Percentiles rank a stretch among this genome's conserved stretches.
These are phyloP conservation scores for Chlamydomonas schloesseri DNA, from an alignment of 139 green algal species.

Conservation along the genomic window DNA sequence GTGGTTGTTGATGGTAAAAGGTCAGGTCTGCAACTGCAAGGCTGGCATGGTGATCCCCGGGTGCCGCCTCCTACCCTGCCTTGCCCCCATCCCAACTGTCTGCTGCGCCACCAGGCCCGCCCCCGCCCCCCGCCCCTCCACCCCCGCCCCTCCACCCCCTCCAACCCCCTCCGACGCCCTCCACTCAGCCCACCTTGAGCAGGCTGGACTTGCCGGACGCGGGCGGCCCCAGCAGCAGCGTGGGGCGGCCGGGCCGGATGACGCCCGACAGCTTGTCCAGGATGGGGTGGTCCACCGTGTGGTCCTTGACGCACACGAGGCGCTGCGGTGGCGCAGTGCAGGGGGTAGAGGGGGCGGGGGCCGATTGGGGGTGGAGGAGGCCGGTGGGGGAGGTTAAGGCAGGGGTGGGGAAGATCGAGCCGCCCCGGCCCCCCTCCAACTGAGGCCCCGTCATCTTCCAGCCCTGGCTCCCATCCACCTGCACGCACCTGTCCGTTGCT, in stretches of 20 bases:
- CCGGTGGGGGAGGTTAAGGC: background rate
- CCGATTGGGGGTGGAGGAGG: background rate
- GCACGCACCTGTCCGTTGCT: too few species aligned
- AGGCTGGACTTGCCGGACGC: conserved; percentile 70
- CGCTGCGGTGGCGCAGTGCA: background rate
- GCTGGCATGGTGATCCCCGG: too few species aligned
- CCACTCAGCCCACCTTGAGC: conserved; percentile 7
- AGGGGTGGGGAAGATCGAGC: background rate
- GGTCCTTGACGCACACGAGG: conserved; percentile 13
- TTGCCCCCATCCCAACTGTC: too few species aligned
- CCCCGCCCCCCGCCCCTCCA: too few species aligned
- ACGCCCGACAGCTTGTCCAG: conserved; percentile 44
- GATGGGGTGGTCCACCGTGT: conserved; percentile 45
- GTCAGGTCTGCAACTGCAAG: too few species aligned
- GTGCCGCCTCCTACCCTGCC: too few species aligned
- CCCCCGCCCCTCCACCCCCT: too few species aligned
- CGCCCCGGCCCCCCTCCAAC: too few species aligned
- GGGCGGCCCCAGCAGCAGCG: conserved; percentile 80
- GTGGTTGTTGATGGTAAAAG: too few species aligned
- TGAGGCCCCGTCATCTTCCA: too few species aligned
- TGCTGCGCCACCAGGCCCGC: background rate
- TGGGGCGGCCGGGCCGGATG: conserved; percentile 57
- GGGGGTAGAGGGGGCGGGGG: background rate
- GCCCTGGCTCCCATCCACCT: too few species aligned
- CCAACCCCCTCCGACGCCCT: background rate